These are phyloP conservation scores for Phylloporus gajari DNA, from an alignment of 1,284 basidiomycete genomes.

Conservation along the genomic window DNA sequence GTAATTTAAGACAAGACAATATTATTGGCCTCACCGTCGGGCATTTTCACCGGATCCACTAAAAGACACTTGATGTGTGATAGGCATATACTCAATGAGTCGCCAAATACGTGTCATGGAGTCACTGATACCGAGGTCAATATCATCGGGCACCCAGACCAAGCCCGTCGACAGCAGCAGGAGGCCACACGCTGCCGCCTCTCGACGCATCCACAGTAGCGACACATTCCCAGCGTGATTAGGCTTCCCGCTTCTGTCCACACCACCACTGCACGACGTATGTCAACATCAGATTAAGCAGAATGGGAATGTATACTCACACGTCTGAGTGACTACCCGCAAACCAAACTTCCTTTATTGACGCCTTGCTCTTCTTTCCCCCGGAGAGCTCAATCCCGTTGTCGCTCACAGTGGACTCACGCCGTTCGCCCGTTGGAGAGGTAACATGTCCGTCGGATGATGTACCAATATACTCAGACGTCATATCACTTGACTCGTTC, in stretches of 20 bases:
- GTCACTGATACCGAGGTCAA: constrained; percentile 30
- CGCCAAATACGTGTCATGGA: constrained; percentile 36
- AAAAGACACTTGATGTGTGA: constrained; percentile 36
- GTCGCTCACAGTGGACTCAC: not conserved
- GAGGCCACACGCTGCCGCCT: constrained; percentile 35
- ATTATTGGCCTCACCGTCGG: constrained; percentile 28
- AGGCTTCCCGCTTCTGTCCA: constrained; percentile 23
- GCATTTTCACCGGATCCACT: constrained; percentile 21
- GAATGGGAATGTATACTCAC: constrained; percentile 26
- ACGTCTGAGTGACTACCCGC: constrained; percentile 47
- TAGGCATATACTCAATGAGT: constrained; percentile 35
- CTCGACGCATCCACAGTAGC: too few species aligned
- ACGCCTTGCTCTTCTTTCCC: not conserved
- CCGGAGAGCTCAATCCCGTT: constrained; percentile 5
- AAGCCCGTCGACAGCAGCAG: constrained; percentile 31
- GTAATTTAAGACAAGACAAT: not conserved
- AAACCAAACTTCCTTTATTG: constrained; percentile 48
- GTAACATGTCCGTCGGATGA: not conserved
- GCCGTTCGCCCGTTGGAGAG: not conserved
- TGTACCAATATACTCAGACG: constrained; percentile 17
- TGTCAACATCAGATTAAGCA: not conserved
- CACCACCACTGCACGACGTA: constrained; percentile 31
- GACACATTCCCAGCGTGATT: constrained; percentile 37
- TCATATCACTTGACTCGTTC: constrained; percentile 7
- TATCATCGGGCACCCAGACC: constrained; percentile 40